Evolutionary conservation across 2,329 filamentous ascomycete genomes (phyloP).

Genomic region (Acrocalymma vagum): DNA sequence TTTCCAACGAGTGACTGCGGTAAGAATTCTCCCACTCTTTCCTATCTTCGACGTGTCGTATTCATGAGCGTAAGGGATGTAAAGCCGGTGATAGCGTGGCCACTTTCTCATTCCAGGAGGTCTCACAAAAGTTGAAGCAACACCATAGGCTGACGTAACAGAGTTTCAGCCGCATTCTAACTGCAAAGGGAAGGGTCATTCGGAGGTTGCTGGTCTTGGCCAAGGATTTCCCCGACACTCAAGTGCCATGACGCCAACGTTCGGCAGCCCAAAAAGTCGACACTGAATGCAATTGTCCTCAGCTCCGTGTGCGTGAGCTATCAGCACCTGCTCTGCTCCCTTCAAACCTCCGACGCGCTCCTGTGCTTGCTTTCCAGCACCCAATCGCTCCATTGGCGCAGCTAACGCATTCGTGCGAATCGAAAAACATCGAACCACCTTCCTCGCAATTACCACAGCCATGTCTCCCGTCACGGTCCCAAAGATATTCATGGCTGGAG

Average conservation of each 20-base stretch:
- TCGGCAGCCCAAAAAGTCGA: too few relatives aligned
- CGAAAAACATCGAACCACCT: slow-evolving; percentile 4
- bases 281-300: too few relatives aligned
- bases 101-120: slow-evolving; percentile 34
- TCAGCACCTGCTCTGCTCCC: too few relatives aligned
- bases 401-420: too few relatives aligned
- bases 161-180: slow-evolving; percentile 27
- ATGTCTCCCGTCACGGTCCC: slow-evolving; percentile 44
- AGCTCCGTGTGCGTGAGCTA: too few relatives aligned
- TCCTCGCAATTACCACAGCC: too few relatives aligned
- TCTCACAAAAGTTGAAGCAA: slow-evolving; percentile 21
- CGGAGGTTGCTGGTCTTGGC: neutral
- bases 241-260: slow-evolving; percentile 41
- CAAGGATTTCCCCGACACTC: slow-evolving; percentile 28
- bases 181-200: too few relatives aligned
- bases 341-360: too few relatives aligned
- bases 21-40: slow-evolving; percentile 10
- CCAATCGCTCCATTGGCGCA: slow-evolving; percentile 4
- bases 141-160: slow-evolving; percentile 22
- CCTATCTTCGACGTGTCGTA: slow-evolving; percentile 5
- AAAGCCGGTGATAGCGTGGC: slow-evolving; percentile 34
- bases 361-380: too few relatives aligned
- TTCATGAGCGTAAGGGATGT: slow-evolving; percentile 24
- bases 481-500: slow-evolving; percentile 48
- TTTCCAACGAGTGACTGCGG: slow-evolving; percentile 19